phyloP scores from a whole-genome alignment of 1,284 basidiomycete species.

The Fomitopsis betulina region DNA sequence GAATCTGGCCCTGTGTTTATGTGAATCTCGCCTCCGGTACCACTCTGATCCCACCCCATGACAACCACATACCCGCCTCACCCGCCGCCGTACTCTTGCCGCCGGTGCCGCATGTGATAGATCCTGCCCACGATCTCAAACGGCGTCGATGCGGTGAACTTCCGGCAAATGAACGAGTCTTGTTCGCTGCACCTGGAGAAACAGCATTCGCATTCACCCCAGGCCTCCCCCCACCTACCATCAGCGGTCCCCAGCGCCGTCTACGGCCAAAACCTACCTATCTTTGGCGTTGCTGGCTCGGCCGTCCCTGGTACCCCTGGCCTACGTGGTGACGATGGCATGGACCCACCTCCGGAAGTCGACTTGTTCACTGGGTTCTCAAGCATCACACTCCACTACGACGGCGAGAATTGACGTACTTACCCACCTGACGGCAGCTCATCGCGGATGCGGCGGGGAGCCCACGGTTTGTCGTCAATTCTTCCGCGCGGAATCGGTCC shows the following conservation, averaged over 20 bases:
- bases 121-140: constrained; percentile 84
- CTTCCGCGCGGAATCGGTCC: not conserved
- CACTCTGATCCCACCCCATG: not conserved
- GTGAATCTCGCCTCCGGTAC: not conserved
- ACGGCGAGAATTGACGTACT: constrained; percentile 48
- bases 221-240: constrained; percentile 22
- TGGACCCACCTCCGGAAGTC: constrained; percentile 34
- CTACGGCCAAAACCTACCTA: constrained; percentile 10
- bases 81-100: not conserved
- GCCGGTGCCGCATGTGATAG: constrained; percentile 30
- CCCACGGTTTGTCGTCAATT: not conserved
- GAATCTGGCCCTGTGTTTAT: not conserved
- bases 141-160: constrained; percentile 86
- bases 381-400: constrained; percentile 84
- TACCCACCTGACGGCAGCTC: not conserved
- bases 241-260: not conserved
- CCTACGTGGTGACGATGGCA: constrained; percentile 44
- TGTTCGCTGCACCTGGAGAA: constrained; percentile 86
- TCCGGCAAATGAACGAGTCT: constrained; percentile 87
- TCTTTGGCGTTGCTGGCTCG: constrained; percentile 32
- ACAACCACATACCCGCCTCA: not conserved
- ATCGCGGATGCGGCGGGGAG: not conserved
- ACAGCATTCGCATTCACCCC: constrained; percentile 22
- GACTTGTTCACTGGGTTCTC: constrained; percentile 82
- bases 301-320: constrained; percentile 39